Percentiles rank a stretch among this genome's conserved stretches.
Conservation (phyloP, 2,329 filamentous ascomycete genomes). For the Venturia aucupariae region DNA sequence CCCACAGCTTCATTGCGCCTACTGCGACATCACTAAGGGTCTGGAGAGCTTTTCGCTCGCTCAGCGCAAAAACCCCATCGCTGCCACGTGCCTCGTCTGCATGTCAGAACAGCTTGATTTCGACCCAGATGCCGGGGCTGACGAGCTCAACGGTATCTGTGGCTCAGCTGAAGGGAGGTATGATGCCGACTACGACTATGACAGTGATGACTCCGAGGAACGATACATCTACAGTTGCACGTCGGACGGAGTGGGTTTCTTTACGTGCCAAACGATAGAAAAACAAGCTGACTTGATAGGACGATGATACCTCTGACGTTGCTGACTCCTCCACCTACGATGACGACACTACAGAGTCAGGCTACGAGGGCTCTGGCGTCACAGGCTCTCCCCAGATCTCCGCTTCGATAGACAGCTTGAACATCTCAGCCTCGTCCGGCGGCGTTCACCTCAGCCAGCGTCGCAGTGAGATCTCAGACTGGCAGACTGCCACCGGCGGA, state of each 20-base stretch:
- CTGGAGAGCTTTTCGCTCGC: slow-evolving; percentile 41
- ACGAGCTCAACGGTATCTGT: not conserved
- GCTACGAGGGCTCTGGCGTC: not conserved
- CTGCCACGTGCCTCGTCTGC: slow-evolving; percentile 28
- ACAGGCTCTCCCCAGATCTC: not conserved
- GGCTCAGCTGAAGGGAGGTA: not conserved
- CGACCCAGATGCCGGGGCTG: slow-evolving; percentile 18
- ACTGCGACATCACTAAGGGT: slow-evolving; percentile 38
- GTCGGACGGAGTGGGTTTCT: not conserved
- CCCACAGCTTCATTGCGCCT: slow-evolving; percentile 39
- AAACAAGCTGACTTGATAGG: not conserved
- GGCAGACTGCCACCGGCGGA: not conserved
- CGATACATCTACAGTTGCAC: not conserved
- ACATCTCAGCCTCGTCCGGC: not conserved
- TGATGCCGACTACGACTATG: not conserved
- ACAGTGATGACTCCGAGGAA: not conserved
- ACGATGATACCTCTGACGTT: not conserved
- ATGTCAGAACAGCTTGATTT: slow-evolving; percentile 33
- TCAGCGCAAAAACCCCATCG: slow-evolving; percentile 38
- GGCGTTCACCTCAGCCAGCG: not conserved
- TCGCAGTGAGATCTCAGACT: not conserved
- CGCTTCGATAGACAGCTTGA: not conserved
- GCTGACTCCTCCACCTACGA: not conserved
- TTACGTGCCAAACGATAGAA: not conserved
- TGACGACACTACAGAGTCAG: not conserved